Base-by-base conservation (phyloP, 2,329 filamentous ascomycete genomes). In the Xylaria multiplex region DNA sequence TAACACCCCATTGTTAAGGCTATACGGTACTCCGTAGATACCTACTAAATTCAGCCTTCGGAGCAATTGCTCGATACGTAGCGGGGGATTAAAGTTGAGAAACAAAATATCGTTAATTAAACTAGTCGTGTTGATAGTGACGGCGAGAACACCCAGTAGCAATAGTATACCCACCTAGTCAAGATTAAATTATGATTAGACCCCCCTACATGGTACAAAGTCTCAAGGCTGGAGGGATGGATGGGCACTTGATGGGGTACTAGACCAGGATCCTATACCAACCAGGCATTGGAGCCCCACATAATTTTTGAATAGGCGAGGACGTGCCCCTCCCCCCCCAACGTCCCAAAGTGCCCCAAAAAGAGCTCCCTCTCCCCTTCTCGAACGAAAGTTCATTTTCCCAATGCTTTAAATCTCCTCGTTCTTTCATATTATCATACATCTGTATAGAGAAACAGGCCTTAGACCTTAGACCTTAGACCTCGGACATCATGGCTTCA, bases 401-500 rank as follows among this genome's bases (percentile, higher is more conserved):
- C 53, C 67, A 60, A 55, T 57, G 56, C 57, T 64, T 57, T 62
- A 45, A 57, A 57, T 37, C 48, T 59, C 27, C 53, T 52, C 53
- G 40, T 60, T 56, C 48, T 53, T 62, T 58, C 46, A 27, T 27
- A 9, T 49, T 42, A 42, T 42, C 52, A 61, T 50, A 64, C 59
- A 22, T 52, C 35, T 62, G 35, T 62, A 52, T 61, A 65, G 48
- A 68, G 54, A 64, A 37, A 42, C 13, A 48, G 45, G 13, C 45
- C 45, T 46, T 42, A 59, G 32, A 35, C 42, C 32, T 30, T 54
- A 59, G 56, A 64, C 35, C 37, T 57, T 49, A 67, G 59, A 59
- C 60, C n/a, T 59, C 49, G 60, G 57, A 62, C 61, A 70, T 45
- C 45, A 69, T 69, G 64, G 64, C 64, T 37, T 69, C 65, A 3